Evolutionary conservation across 768 basidiomycete genomes (phyloP).

Genomic region (Boletus pseudo-olivaceus): DNA sequence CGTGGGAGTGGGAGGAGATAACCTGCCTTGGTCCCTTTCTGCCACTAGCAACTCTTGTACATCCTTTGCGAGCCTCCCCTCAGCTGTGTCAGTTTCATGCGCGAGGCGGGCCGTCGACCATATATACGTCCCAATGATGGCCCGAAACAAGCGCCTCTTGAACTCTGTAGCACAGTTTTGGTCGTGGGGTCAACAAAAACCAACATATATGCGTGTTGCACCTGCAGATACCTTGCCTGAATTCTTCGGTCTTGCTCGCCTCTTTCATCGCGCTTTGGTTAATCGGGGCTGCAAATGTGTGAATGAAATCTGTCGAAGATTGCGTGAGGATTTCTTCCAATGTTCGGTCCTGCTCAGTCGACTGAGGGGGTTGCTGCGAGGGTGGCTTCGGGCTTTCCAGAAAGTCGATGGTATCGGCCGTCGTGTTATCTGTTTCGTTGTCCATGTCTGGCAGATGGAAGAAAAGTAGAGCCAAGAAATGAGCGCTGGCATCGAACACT

Average conservation of each 20-base stretch:
- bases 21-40: conserved; percentile 35
- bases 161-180: conserved; percentile 17
- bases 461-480: background rate
- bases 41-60: conserved; percentile 19
- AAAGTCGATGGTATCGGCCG: background rate
- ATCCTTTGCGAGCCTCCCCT: conserved; percentile 9
- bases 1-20: conserved; percentile 16
- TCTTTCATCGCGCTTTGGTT: conserved; percentile 14
- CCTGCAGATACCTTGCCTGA: conserved; percentile 21
- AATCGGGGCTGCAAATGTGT: conserved; percentile 21
- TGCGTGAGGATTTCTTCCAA: conserved; percentile 24
- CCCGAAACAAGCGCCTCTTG: conserved; percentile 17
- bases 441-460: conserved; percentile 12
- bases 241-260: conserved; percentile 14
- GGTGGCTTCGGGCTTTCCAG: conserved; percentile 1
- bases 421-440: conserved; percentile 3
- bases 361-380: background rate
- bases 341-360: background rate
- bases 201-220: conserved; percentile 24
- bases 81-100: conserved; percentile 15
- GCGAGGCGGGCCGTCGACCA: conserved; percentile 27
- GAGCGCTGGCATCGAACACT: no score
- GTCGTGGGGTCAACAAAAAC: conserved; percentile 6
- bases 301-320: conserved; percentile 16
- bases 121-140: conserved; percentile 14